Base-by-base conservation (phyloP, 208 protist species). In the Leishmania turanica region DNA sequence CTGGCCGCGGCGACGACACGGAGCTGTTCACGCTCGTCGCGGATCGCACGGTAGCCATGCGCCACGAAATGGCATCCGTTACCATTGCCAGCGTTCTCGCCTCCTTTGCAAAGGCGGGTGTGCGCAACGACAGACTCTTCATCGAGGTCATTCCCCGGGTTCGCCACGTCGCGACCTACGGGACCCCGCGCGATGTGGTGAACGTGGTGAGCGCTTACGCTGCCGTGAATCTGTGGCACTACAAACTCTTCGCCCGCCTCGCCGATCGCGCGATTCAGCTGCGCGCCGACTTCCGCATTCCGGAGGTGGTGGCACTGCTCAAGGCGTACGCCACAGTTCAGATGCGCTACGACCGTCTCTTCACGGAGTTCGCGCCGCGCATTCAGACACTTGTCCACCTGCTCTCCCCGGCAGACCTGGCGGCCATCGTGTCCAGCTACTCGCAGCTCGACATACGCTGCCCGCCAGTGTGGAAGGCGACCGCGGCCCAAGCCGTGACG, bases 121-220 rank as follows among this genome's bases (percentile, higher is more conserved):
- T 91, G 56, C 83, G 84, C 5, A 84, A 98, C 77, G 92, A 96
- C 75, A 80, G 85, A 31, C 81, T 98, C 6, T 98, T 98, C 76
- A 91, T 98, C 73, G 90, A 96, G 83, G 80, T 91, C 56, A 94
- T 98, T 53, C 92, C 93, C 4, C 87, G 90, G 27, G 91, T 98
- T 66, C 91, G 93, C 15, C 88, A 92, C 68, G 88, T 98, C 15
- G 88, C 85, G n/a, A 85, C 90, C 37, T 96, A 96, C 79, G 95
- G 95, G 47, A 95, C 88, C 2, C 87, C 88, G 11, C 85, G 81
- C 51, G 95, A 98, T 71, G 79, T 98, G 24, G 88, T 86, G 56
- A 91, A 95, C 78, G 89, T 95, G 3, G 92, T 96, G 45, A 84
- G 88, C 70, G 91, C 92, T 54, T 98, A 98, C 82, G 84, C 95